Percentiles rank a stretch among this genome's conserved stretches.
These are phyloP conservation scores for Chlamydomonas sphaeroides DNA, from an alignment of 139 green algal species.

Conservation along the genomic window DNA sequence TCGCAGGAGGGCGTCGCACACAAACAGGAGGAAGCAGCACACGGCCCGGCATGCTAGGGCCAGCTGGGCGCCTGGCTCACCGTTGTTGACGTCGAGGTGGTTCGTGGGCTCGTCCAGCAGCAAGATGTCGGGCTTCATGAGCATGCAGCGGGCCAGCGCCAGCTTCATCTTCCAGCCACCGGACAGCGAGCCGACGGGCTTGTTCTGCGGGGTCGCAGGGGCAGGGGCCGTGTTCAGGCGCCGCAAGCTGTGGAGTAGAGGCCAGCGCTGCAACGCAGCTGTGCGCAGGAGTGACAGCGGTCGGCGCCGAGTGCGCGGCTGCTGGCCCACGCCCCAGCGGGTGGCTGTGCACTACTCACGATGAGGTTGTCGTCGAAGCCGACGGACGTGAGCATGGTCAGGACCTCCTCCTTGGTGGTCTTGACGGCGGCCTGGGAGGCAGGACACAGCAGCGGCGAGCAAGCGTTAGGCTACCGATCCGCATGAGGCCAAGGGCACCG, in stretches of 20 bases:
- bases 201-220: not conserved
- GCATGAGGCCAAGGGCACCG: too few species aligned
- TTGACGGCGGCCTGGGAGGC: constrained; percentile 39
- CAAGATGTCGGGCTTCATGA: constrained; percentile 90
- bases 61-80: too few species aligned
- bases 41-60: too few species aligned
- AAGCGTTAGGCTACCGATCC: too few species aligned
- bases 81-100: constrained; percentile 87
- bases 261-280: too few species aligned
- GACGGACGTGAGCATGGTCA: constrained; percentile 70
- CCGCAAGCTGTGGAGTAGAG: too few species aligned
- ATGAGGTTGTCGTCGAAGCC: constrained; percentile 81
- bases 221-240: too few species aligned
- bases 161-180: constrained; percentile 96
- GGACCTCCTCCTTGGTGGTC: constrained; percentile 62
- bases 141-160: constrained; percentile 85
- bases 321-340: too few species aligned
- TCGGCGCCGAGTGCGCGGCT: too few species aligned
- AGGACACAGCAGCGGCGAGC: constrained; percentile 30
- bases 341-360: not conserved
- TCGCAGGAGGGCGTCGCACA: too few species aligned
- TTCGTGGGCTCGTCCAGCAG: constrained; percentile 93
- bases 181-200: constrained; percentile 79
- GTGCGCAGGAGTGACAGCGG: too few species aligned
- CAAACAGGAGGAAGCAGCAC: not conserved